phyloP scores from a whole-genome alignment of 2,329 filamentous ascomycete species.

The Pseudogymnoascus sp. region DNA sequence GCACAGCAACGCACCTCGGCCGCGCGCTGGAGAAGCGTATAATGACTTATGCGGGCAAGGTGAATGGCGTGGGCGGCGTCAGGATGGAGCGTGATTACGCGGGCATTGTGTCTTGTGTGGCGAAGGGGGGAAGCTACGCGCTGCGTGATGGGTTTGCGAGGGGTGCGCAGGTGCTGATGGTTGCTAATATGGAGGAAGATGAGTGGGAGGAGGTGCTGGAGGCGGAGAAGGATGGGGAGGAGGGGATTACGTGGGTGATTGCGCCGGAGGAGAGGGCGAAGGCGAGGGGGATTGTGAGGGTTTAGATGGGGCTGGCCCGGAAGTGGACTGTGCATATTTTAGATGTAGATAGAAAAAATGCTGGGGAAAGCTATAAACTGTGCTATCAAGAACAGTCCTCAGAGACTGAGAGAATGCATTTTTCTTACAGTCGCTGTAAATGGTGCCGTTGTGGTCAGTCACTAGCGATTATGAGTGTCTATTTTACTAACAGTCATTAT shows the following conservation, averaged over 20 bases:
- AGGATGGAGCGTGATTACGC: conserved; percentile 78
- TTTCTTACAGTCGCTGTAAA: neutral
- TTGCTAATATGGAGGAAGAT: conserved; percentile 92
- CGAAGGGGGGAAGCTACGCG: conserved; percentile 63
- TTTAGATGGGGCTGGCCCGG: neutral
- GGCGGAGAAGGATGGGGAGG: conserved; percentile 44
- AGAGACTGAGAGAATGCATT: neutral
- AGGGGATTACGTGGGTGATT: conserved; percentile 64
- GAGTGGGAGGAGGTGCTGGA: conserved; percentile 76
- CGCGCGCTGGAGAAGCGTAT: conserved; percentile 81
- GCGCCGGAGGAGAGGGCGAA: conserved; percentile 66
- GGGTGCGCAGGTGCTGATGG: conserved; percentile 72
- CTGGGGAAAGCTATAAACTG: neutral
- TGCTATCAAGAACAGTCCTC: neutral
- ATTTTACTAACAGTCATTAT: neutral
- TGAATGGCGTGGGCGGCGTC: conserved; percentile 73
- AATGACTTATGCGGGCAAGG: conserved; percentile 67
- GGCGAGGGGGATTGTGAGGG: conserved; percentile 60
- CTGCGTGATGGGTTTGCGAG: conserved; percentile 70
- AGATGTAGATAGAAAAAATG: neutral
- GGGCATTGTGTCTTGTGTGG: conserved; percentile 62
- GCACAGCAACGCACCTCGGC: conserved; percentile 67
- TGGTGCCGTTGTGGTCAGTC: neutral
- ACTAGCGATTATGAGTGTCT: neutral
- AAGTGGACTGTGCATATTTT: neutral